Percentiles rank a stretch among this genome's conserved stretches.
Evolutionary conservation across 352 stramenopile species (phyloP).

Genomic region (Phytophthora capsici): DNA sequence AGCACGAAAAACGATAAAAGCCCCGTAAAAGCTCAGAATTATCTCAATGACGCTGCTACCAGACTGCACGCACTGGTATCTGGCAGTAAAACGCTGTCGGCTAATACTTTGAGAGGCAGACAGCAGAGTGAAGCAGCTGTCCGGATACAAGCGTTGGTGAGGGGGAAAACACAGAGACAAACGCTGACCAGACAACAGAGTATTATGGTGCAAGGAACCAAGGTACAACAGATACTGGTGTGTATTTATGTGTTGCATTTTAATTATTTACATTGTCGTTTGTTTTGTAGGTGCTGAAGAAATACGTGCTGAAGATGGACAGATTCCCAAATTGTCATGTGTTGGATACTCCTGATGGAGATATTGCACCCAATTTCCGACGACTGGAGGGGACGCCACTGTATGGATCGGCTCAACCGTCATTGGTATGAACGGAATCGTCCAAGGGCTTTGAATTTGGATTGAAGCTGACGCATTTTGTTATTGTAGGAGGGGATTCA

Average conservation of each 20-base stretch:
- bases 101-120: conserved; percentile 14
- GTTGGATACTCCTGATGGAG: conserved; percentile 64
- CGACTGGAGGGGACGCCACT: conserved; percentile 70
- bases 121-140: conserved; percentile 57
- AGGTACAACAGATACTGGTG: conserved; percentile 15
- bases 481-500: conserved; percentile 70
- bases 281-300: conserved; percentile 56
- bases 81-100: conserved; percentile 29
- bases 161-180: conserved; percentile 59
- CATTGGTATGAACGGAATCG: conserved; percentile 45
- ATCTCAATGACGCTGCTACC: conserved; percentile 48
- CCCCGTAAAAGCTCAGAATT: conserved; percentile 20
- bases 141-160: conserved; percentile 75
- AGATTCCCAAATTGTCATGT: conserved; percentile 83
- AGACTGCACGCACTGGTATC: conserved; percentile 46
- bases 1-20: conserved; percentile 25
- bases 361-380: conserved; percentile 81
- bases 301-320: conserved; percentile 88
- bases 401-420: conserved; percentile 79
- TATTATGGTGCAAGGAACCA: conserved; percentile 72
- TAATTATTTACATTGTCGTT: too few species aligned
- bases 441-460: neutral
- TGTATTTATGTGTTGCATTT: too few species aligned
- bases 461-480: neutral
- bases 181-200: conserved; percentile 60